Base-by-base conservation (phyloP, 441 rosid species). In the Croton setiger region DNA sequence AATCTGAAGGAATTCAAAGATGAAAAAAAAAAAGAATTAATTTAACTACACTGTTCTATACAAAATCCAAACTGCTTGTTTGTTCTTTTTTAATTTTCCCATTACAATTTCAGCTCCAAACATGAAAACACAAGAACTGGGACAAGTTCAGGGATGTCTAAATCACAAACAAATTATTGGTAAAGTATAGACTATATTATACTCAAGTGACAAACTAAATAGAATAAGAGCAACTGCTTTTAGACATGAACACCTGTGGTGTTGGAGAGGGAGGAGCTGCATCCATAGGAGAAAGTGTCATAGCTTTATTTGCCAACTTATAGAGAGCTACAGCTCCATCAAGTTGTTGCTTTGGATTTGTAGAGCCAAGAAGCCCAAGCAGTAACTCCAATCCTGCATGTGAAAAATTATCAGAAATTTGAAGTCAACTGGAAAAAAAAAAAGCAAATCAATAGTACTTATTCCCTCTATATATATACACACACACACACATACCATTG, bases 231-330 rank as follows among this genome's bases (percentile, higher is more conserved):
- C 13, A 69, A 17, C 45, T 9, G 37, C 39, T 37, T 73, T 33
- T 54, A 27, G 59, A 43, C 27, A 49, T 55, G 58, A 81, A 72
- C 69, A 89, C 99, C 85, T 92, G 92, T 71, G 90, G 96, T 35
- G 96, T 94, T 74, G 99, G 98, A 76, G 99, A 92, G 14, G 92
- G 96, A 43, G 99, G 98, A 73, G 98, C 98, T 60, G 98, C 95
- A 81, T 95, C 98, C 60, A 86, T 79, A 13, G 97, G 92, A 75
- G 98, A 92, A 70, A 92, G 98, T 71, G 89, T 69, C 81, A 70
- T 87, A 13, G 98, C 85, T 79, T 90, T 95, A 76, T 87, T 89
- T 45, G 91, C 92, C 76, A 95, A 82, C 84, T 81, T 92, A 83
- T 67, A 88, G 62, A 95, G 80, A 44, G 99, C 98, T 48, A 86